A percentile compares a stretch with the other conserved stretches of the same genome.
phyloP scores from a whole-genome alignment of 2,329 filamentous ascomycete species.

The Lachnellula willkommii region DNA sequence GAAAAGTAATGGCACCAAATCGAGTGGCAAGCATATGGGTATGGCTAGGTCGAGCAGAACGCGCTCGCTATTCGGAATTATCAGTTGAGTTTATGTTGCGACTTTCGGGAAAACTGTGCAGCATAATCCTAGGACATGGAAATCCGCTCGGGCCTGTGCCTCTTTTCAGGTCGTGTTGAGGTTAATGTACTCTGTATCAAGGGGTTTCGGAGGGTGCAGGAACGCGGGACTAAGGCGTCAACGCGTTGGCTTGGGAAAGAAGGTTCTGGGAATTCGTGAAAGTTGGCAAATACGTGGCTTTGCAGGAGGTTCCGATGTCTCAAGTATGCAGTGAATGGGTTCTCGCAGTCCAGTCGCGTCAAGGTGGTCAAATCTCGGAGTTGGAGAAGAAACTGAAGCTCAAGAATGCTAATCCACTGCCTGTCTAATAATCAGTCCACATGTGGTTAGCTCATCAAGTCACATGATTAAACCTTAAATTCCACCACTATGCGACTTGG shows the following conservation, averaged over 20 bases:
- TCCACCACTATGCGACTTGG: background rate
- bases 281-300: background rate
- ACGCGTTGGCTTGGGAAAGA: background rate
- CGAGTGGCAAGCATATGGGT: conserved; percentile 4
- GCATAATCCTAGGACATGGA: background rate
- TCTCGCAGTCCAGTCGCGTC: background rate
- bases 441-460: background rate
- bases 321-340: background rate
- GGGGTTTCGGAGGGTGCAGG: background rate
- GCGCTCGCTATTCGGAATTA: background rate
- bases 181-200: background rate
- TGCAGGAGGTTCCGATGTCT: background rate
- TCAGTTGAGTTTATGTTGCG: background rate
- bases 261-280: background rate
- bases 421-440: background rate
- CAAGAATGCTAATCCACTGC: background rate
- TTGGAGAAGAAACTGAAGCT: background rate
- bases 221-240: background rate
- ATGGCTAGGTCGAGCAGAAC: background rate
- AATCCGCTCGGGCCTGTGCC: background rate
- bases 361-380: background rate
- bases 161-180: background rate
- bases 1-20: conserved; percentile 1
- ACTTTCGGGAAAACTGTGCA: background rate
- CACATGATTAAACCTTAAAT: background rate